phyloP scores from a whole-genome alignment of 805 yeast species.

The Lachancea cidri region DNA sequence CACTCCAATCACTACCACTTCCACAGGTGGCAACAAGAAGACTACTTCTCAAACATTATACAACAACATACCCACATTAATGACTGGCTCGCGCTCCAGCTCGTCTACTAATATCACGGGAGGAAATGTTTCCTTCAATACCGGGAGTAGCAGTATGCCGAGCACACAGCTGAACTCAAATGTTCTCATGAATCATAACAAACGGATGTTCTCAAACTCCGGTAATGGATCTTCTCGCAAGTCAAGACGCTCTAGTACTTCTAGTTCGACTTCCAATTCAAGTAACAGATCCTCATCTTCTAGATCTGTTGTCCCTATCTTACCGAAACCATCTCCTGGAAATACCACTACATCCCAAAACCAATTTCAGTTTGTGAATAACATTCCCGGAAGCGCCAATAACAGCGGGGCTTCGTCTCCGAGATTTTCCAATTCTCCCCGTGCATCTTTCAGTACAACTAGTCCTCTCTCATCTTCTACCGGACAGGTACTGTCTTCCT shows the following conservation, averaged over 20 bases:
- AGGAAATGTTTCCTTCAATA: slow-evolving; percentile 1
- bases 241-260: slow-evolving; percentile 23
- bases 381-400: slow-evolving; percentile 18
- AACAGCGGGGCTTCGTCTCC: slow-evolving; percentile 32
- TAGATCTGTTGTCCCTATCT: slow-evolving; percentile 31
- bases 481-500: slow-evolving; percentile 9
- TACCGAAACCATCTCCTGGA: slow-evolving; percentile 32
- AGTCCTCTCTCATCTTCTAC: slow-evolving; percentile 5
- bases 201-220: slow-evolving; percentile 8
- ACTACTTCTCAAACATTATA: neutral
- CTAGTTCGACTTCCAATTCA: slow-evolving; percentile 29
- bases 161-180: slow-evolving; percentile 14
- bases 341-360: slow-evolving; percentile 6
- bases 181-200: slow-evolving; percentile 18
- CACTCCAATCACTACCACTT: neutral
- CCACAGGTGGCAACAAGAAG: slow-evolving; percentile 1
- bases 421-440: slow-evolving; percentile 15
- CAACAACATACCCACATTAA: slow-evolving; percentile 1
- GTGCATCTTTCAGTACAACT: slow-evolving; percentile 7
- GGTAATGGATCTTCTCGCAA: slow-evolving; percentile 2
- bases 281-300: slow-evolving; percentile 28
- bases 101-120: neutral
- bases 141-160: neutral
- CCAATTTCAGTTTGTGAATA: slow-evolving; percentile 10
- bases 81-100: slow-evolving; percentile 2